phyloP scores from a whole-genome alignment of 352 stramenopile species.

The Globisporangium cederbergense region DNA sequence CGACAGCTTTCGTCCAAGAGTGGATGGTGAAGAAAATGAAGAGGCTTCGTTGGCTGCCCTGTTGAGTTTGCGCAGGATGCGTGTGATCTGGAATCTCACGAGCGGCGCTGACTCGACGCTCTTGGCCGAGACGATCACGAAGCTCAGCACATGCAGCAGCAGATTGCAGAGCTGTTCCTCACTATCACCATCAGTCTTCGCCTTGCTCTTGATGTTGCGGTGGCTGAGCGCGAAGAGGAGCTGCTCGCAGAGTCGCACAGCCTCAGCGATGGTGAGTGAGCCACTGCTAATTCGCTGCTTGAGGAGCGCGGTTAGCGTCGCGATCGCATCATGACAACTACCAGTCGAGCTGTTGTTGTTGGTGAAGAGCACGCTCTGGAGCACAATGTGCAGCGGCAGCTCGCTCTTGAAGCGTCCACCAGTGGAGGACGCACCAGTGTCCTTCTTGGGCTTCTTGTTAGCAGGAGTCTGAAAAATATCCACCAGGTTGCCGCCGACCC shows the following conservation, averaged over 20 bases:
- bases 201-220: slow-evolving; percentile 5
- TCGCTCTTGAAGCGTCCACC: slow-evolving; percentile 9
- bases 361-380: slow-evolving; percentile 19
- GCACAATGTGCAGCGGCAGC: slow-evolving; percentile 15
- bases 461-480: slow-evolving; percentile 2
- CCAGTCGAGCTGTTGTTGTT: not conserved
- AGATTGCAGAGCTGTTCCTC: slow-evolving; percentile 29
- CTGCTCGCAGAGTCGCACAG: slow-evolving; percentile 44
- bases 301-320: slow-evolving; percentile 11
- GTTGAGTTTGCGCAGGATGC: slow-evolving; percentile 41
- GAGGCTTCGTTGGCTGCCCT: slow-evolving; percentile 9
- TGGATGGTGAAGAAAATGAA: not conserved
- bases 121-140: slow-evolving; percentile 22
- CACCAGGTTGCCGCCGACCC: slow-evolving; percentile 42
- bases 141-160: slow-evolving; percentile 31
- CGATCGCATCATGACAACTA: not conserved
- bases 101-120: not conserved
- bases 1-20: slow-evolving; percentile 25
- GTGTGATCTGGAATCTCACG: slow-evolving; percentile 14
- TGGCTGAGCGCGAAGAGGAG: slow-evolving; percentile 38
- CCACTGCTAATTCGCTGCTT: slow-evolving; percentile 12
- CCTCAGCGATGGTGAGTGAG: slow-evolving; percentile 18
- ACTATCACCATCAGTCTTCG: not conserved
- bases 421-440: not conserved
- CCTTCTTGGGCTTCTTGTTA: slow-evolving; percentile 14